A percentile compares a stretch with the other conserved stretches of the same genome.
Conservation (phyloP, 257 asterid species). For the Plantago major region DNA sequence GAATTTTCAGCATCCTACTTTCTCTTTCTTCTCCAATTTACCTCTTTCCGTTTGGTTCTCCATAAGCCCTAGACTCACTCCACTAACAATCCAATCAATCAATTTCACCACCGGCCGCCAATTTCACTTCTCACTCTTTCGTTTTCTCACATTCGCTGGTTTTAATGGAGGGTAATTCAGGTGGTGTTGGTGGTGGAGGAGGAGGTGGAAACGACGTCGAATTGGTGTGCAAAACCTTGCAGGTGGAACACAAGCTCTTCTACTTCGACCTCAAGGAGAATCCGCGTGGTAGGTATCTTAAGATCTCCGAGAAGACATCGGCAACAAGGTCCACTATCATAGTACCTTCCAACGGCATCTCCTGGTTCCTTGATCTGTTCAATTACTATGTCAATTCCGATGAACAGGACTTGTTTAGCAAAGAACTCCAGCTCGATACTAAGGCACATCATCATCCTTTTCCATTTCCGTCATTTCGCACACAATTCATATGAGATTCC, state of each 20-base stretch:
- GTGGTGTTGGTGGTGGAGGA: conserved; percentile 62
- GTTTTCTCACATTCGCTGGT: too few relatives aligned
- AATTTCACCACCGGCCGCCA: too few relatives aligned
- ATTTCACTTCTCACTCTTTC: too few relatives aligned
- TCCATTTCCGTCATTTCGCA: too few relatives aligned
- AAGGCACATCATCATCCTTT: conserved; percentile 38
- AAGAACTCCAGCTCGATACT: conserved; percentile 91
- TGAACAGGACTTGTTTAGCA: conserved; percentile 76
- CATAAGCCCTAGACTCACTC: not conserved
- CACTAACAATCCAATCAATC: not conserved
- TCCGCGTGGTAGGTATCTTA: conserved; percentile 91
- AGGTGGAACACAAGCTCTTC: conserved; percentile 95
- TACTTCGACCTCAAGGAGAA: conserved; percentile 98
- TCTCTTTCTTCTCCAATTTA: conserved; percentile 2
- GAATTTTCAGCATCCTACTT: not conserved
- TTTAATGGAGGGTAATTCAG: conserved; percentile 74
- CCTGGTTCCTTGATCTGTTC: conserved; percentile 98
- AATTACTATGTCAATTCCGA: conserved; percentile 88
- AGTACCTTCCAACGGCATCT: conserved; percentile 83
- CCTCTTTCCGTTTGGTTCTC: not conserved
- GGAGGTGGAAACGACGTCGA: conserved; percentile 86
- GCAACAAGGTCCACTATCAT: conserved; percentile 96
- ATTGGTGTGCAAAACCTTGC: conserved; percentile 81
- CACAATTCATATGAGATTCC: too few relatives aligned
- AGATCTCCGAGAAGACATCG: conserved; percentile 95